A percentile compares a stretch with the other conserved stretches of the same genome.
Conservation (phyloP, 805 yeast genomes). For the Metschnikowia dekortorum region DNA sequence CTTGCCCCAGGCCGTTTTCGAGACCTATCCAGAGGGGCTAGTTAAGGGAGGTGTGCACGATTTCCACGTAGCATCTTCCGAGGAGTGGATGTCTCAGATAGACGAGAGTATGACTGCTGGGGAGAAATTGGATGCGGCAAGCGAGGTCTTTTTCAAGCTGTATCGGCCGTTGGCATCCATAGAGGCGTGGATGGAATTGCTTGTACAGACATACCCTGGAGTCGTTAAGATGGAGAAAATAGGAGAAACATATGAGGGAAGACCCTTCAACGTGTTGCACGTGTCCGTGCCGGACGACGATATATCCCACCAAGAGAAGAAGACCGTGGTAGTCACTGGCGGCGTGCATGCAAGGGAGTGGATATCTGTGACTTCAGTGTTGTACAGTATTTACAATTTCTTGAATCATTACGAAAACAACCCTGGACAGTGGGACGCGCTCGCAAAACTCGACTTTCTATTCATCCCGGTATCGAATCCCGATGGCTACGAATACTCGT, state of each 20-base stretch:
- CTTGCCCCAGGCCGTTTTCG: conserved; percentile 52
- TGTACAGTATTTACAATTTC: conserved; percentile 46
- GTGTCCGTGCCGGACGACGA: conserved; percentile 45
- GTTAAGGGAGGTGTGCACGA: conserved; percentile 3
- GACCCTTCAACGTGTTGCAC: conserved; percentile 65
- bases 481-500: conserved; percentile 83
- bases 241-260: conserved; percentile 73
- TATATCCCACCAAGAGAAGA: conserved; percentile 34
- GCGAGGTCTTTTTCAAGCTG: conserved; percentile 63
- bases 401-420: conserved; percentile 27
- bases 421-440: conserved; percentile 39
- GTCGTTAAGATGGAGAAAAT: conserved; percentile 59
- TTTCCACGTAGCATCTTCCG: not conserved
- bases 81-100: not conserved
- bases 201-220: conserved; percentile 60
- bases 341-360: conserved; percentile 92
- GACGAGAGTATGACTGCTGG: conserved; percentile 2
- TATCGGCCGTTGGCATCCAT: conserved; percentile 67
- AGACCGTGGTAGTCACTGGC: conserved; percentile 72
- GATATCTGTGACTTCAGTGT: conserved; percentile 69
- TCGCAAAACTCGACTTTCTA: conserved; percentile 62
- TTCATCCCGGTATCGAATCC: conserved; percentile 86
- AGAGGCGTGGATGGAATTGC: conserved; percentile 63
- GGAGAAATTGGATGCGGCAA: conserved; percentile 9
- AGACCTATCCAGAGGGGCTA: conserved; percentile 44